These are phyloP conservation scores for Barnettozyma sucrosica DNA, from an alignment of 805 yeast species.

Conservation along the genomic window DNA sequence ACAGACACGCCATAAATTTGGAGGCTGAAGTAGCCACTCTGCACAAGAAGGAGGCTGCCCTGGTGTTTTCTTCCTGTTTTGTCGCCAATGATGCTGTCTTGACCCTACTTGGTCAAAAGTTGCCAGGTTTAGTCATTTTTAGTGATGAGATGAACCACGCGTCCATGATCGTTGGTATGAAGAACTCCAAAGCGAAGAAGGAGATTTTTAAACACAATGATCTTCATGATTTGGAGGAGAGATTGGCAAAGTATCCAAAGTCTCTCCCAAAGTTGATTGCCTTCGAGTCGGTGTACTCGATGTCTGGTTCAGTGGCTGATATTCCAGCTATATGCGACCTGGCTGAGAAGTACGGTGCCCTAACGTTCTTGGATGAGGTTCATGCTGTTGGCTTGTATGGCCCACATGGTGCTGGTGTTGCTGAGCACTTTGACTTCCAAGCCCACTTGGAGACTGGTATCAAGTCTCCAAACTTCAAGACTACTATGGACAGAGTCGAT, in stretches of 20 bases:
- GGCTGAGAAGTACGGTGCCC: constrained; percentile 96
- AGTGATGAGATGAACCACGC: constrained; percentile 95
- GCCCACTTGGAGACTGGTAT: constrained; percentile 68
- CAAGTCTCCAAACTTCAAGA: constrained; percentile 42
- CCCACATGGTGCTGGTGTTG: constrained; percentile 99
- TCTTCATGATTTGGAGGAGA: constrained; percentile 72
- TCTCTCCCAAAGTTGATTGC: constrained; percentile 93
- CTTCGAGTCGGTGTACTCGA: constrained; percentile 93
- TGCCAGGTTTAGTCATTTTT: constrained; percentile 85
- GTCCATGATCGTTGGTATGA: constrained; percentile 94
- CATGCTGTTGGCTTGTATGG: constrained; percentile 99
- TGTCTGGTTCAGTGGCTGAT: constrained; percentile 97
- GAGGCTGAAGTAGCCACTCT: constrained; percentile 85
- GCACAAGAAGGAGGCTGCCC: constrained; percentile 91
- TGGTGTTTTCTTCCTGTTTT: constrained; percentile 92
- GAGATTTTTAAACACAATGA: constrained; percentile 92
- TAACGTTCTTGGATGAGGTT: constrained; percentile 96
- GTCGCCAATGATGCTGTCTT: constrained; percentile 96
- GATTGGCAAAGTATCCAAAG: constrained; percentile 73
- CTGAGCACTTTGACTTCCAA: constrained; percentile 90
- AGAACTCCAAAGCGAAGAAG: constrained; percentile 82
- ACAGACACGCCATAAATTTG: constrained; percentile 77
- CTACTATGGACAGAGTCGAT: constrained; percentile 86
- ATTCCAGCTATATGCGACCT: constrained; percentile 88
- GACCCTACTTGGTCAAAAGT: constrained; percentile 83